Percentiles rank a stretch among this genome's conserved stretches.
Evolutionary conservation across 192 early-diverging fungal species (phyloP).

Genomic region (Powellomyces hirtus): DNA sequence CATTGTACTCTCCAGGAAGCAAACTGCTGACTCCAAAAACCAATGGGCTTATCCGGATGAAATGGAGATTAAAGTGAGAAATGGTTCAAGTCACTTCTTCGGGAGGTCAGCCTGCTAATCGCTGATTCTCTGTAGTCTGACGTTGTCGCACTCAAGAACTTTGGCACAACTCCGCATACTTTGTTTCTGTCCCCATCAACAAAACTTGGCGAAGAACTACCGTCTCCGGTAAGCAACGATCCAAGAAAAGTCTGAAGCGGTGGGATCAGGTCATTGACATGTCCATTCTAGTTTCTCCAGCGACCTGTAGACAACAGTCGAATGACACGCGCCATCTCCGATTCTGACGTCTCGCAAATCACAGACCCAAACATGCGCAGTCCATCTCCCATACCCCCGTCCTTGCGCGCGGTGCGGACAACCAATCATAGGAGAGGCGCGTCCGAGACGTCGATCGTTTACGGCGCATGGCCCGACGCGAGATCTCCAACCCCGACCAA

Average conservation of each 20-base stretch:
- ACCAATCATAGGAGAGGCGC: constrained; percentile 18
- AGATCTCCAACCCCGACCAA: background rate
- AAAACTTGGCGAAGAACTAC: background rate
- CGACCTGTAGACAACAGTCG: background rate
- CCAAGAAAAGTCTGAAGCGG: background rate
- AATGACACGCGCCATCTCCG: constrained; percentile 7
- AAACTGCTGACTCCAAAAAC: constrained; percentile 4
- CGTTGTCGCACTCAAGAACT: constrained; percentile 43
- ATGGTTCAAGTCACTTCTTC: background rate
- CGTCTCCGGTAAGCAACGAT: background rate
- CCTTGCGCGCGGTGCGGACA: background rate
- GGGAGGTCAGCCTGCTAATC: too few relatives aligned
- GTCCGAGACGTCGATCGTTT: constrained; percentile 1
- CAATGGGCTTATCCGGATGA: constrained; percentile 18
- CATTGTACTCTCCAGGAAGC: background rate
- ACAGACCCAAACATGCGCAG: constrained; percentile 7
- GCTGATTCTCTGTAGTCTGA: constrained; percentile 22
- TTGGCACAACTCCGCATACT: constrained; percentile 68
- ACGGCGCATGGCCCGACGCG: background rate
- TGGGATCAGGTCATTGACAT: background rate
- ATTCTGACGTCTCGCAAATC: constrained; percentile 1
- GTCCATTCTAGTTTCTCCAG: background rate
- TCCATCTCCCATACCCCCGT: background rate
- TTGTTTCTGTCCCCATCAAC: constrained; percentile 62
- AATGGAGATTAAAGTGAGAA: background rate